These are phyloP conservation scores for Salix dunnii DNA, from an alignment of 345 rosid genomes.

Conservation along the genomic window DNA sequence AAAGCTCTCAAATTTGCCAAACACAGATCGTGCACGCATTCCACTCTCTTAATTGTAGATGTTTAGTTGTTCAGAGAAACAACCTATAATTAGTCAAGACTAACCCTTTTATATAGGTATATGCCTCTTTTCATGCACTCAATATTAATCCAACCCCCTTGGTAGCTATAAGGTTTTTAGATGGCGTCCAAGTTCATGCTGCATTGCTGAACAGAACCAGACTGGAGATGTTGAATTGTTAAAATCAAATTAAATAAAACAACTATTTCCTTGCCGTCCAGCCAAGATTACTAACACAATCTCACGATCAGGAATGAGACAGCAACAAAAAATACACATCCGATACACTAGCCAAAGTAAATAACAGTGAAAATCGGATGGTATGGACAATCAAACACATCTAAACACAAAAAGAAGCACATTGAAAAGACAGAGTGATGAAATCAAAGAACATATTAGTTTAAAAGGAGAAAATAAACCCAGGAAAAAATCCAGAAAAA, in stretches of 20 bases:
- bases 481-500: conserved; percentile 26
- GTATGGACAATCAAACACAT: conserved; percentile 20
- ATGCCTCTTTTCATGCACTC: background rate
- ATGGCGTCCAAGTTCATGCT: background rate
- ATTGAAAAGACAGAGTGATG: background rate
- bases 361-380: background rate
- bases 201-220: background rate
- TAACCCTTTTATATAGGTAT: background rate
- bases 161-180: background rate
- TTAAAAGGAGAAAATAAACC: background rate
- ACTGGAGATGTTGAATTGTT: background rate
- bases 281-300: too few species aligned
- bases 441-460: background rate
- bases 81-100: background rate
- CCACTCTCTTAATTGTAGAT: background rate
- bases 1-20: background rate
- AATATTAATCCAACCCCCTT: background rate
- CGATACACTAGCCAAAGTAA: background rate
- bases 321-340: background rate
- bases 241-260: background rate
- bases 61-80: background rate
- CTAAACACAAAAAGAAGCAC: conserved; percentile 14
- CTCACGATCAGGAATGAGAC: background rate
- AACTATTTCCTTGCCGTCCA: background rate
- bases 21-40: background rate